Evolutionary conservation across 73 alveolate species (phyloP).

Genomic region (Tetrahymena elliotti): DNA sequence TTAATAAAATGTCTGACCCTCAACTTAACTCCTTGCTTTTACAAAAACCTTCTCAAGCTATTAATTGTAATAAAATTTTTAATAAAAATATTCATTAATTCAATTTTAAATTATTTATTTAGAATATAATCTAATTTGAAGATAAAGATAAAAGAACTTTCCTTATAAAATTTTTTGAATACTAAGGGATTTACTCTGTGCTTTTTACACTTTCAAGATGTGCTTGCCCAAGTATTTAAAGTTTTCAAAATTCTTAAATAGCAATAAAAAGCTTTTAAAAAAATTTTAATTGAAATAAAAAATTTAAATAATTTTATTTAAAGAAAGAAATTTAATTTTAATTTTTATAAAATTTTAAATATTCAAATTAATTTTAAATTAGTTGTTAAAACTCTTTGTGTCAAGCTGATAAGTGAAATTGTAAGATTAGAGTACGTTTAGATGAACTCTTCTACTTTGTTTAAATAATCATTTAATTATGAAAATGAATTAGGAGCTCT

Average conservation of each 20-base stretch:
- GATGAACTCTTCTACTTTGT: neutral
- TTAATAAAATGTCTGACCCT: neutral
- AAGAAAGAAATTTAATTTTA: too few species aligned
- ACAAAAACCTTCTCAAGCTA: neutral
- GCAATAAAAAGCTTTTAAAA: too few species aligned
- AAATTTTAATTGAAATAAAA: too few species aligned
- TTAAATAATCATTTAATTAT: neutral
- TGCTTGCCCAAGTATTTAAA: neutral
- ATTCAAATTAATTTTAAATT: neutral
- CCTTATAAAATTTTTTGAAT: neutral
- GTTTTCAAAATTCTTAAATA: neutral
- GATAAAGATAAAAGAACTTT: neutral
- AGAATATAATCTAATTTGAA: neutral
- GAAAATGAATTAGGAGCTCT: neutral
- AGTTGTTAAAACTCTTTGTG: neutral
- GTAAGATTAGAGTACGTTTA: neutral
- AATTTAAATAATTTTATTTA: too few species aligned
- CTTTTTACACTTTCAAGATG: neutral
- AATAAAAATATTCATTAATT: neutral
- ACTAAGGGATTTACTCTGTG: neutral
- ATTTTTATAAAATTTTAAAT: too few species aligned
- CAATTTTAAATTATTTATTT: neutral
- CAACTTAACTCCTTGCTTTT: neutral
- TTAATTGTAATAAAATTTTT: neutral
- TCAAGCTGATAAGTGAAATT: neutral